Conservation (phyloP, 441 rosid species). For the Gossypium gossypioides region DNA sequence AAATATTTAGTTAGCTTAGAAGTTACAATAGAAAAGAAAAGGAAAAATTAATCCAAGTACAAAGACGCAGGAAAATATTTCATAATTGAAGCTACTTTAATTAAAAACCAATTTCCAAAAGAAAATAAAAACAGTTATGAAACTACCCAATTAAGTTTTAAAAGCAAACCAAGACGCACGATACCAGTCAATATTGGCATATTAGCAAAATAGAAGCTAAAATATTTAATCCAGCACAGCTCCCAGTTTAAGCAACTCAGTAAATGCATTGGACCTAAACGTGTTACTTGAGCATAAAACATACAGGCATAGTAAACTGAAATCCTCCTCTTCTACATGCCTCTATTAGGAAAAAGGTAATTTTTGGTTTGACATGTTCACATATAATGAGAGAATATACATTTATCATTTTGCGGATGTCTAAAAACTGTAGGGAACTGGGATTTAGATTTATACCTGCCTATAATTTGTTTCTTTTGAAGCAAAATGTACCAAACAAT, state of each 20-base stretch:
- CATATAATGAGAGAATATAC: not conserved
- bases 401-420: not conserved
- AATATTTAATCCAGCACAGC: not conserved
- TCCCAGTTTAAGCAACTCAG: not conserved
- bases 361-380: not conserved
- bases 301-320: not conserved
- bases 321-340: not conserved
- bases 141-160: not conserved
- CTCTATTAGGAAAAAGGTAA: not conserved
- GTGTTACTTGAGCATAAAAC: not conserved
- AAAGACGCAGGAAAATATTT: not conserved
- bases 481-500: not conserved
- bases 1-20: slow-evolving; percentile 4
- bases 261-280: not conserved
- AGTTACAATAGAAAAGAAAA: not conserved
- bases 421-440: not conserved
- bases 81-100: not conserved
- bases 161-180: not conserved
- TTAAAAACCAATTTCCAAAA: not conserved
- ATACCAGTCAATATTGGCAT: not conserved
- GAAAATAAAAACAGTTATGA: not conserved
- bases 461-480: not conserved
- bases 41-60: not conserved
- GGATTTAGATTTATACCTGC: not conserved
- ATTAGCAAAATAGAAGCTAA: not conserved